Base-by-base conservation (phyloP, 805 yeast species). In the Ogataea allantospora region DNA sequence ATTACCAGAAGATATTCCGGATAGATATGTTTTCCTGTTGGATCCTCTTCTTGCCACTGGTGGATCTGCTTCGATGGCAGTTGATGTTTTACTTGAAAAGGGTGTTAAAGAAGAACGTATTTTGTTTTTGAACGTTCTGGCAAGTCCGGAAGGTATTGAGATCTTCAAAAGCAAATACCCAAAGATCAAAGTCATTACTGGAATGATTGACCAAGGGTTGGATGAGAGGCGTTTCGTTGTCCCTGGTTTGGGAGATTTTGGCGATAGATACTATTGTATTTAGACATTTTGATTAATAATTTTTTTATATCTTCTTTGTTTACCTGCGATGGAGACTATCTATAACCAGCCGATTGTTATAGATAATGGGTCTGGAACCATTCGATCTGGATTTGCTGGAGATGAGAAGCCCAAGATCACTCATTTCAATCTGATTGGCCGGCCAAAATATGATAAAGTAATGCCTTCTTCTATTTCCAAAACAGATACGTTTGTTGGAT, bases 41-140 rank as follows among this genome's bases (percentile, higher is more conserved):
- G 99, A 93, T 58, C 99, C 99, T 40, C 85, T 93, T 95, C 75
- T 93, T 58, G 99, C 99, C 22, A 93, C 99, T 13, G 99, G 99
- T 50, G 99, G 99, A 34, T 85, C 96, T 44, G 99, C 98, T 13
- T 78, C 88, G 63, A 85, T 89, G 93, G 99, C 98, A 11, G 87
- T 89, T 12, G 95, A 93, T 44, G 97, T 93, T 12, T 69, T 93
- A 55, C 70, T 85, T 42, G 71, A 79, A 38, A 77, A 93, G 56
- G 98, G 99, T 35, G 98, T 91, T 32, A 79, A 79, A 40, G 82
- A 80, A 51, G 89, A 88, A 46, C 78, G 95, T 57, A 93, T 93
- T 50, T 73, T 88, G 60, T 93, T 93, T 60, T 71, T 93, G 63
- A 93, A 93, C 65, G 75, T 93, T 56, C 78, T 93, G 58, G 91